phyloP scores from a whole-genome alignment of 2,329 filamentous ascomycete species.

The Fusarium avenaceum region DNA sequence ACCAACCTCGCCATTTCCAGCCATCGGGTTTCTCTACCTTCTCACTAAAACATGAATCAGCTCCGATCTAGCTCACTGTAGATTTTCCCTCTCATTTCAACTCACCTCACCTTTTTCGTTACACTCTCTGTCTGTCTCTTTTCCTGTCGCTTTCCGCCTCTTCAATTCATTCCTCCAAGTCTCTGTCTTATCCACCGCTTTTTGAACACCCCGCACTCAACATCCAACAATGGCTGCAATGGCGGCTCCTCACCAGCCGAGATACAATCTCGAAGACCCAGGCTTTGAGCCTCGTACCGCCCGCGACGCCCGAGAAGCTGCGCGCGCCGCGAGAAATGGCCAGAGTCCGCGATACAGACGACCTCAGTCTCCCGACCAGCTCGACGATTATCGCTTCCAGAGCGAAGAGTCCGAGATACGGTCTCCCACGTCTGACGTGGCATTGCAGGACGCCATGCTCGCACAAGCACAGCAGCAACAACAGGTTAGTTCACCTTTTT shows the following conservation, averaged over 20 bases:
- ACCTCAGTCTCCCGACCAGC: slow-evolving; percentile 44
- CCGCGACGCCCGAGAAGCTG: slow-evolving; percentile 46
- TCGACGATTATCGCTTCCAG: slow-evolving; percentile 45
- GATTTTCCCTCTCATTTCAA: slow-evolving; percentile 12
- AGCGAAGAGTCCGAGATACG: slow-evolving; percentile 45
- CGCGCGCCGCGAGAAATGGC: slow-evolving; percentile 44
- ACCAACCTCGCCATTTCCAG: slow-evolving; percentile 42
- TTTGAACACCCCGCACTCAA: neutral
- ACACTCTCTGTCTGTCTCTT: neutral
- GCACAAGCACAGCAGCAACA: slow-evolving; percentile 49
- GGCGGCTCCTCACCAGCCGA: slow-evolving; percentile 36
- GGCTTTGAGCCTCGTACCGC: slow-evolving; percentile 44
- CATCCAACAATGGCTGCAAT: slow-evolving; percentile 33
- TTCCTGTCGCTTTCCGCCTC: neutral
- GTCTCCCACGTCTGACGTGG: slow-evolving; percentile 48
- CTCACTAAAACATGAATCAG: slow-evolving; percentile 31
- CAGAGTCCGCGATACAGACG: slow-evolving; percentile 46
- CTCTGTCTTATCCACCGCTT: slow-evolving; percentile 5
- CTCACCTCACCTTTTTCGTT: neutral
- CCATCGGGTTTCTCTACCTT: slow-evolving; percentile 29
- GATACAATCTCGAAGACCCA: slow-evolving; percentile 39
- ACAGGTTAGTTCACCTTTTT: slow-evolving; percentile 35
- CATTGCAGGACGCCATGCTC: slow-evolving; percentile 49
- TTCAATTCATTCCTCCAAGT: neutral
- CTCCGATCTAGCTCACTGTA: slow-evolving; percentile 11